Conservation (phyloP, 2,329 filamentous ascomycete genomes). For the Pseudogymnoascus sp. region DNA sequence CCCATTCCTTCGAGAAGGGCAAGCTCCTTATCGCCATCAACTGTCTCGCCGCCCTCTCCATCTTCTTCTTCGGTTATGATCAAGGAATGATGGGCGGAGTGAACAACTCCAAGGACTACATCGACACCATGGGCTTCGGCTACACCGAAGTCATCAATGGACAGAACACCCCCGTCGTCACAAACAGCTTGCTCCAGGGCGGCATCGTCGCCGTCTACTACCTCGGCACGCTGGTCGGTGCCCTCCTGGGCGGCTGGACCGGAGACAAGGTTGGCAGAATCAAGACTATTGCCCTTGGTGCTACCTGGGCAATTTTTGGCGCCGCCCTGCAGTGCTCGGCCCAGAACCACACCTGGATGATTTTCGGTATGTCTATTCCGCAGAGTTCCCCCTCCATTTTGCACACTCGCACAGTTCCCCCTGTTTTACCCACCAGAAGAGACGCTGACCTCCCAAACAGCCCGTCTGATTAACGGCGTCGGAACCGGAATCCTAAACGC, state of each 20-base stretch:
- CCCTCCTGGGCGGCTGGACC: conserved; percentile 52
- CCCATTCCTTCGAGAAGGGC: conserved; percentile 46
- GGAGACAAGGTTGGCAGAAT: conserved; percentile 56
- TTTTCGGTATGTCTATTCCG: conserved; percentile 42
- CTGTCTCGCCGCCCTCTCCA: conserved; percentile 53
- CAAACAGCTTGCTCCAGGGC: conserved; percentile 51
- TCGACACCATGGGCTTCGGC: conserved; percentile 56
- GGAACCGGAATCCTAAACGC: conserved; percentile 63
- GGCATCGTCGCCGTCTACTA: conserved; percentile 52
- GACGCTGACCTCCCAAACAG: conserved; percentile 20
- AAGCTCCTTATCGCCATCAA: conserved; percentile 53
- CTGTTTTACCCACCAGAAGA: not conserved
- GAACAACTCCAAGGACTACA: conserved; percentile 57
- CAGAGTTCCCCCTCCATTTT: not conserved
- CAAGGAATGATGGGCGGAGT: conserved; percentile 52
- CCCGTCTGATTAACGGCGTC: conserved; percentile 53
- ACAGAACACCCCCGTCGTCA: conserved; percentile 44
- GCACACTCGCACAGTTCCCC: too few species aligned
- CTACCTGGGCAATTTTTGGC: conserved; percentile 50
- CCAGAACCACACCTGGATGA: conserved; percentile 61
- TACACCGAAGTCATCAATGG: conserved; percentile 39
- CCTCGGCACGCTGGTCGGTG: conserved; percentile 55
- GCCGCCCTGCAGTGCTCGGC: conserved; percentile 58
- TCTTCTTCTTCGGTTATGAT: conserved; percentile 52
- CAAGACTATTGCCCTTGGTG: conserved; percentile 52